Evolutionary conservation across 768 basidiomycete species (phyloP).

Genomic region (Auriscalpium microsporum): DNA sequence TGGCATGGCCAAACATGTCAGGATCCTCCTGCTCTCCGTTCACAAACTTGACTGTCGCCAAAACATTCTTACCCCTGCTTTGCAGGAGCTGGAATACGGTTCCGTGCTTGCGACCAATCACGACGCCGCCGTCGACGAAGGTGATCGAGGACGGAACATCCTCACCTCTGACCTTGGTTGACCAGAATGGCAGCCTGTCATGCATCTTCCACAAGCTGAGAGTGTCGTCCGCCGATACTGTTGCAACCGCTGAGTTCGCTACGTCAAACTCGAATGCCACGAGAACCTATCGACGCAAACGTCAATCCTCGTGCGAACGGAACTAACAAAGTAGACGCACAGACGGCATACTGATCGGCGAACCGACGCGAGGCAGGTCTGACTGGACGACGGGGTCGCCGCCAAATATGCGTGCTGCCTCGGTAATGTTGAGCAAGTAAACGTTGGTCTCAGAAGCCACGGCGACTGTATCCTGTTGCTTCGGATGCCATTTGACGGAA

Average conservation of each 20-base stretch:
- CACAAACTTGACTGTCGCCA: conserved; percentile 75
- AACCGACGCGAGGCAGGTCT: conserved; percentile 61
- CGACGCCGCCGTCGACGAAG: conserved; percentile 79
- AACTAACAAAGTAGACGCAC: conserved; percentile 17
- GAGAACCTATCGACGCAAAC: conserved; percentile 41
- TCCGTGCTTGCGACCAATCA: conserved; percentile 77
- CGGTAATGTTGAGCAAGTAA: conserved; percentile 65
- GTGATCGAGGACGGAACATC: conserved; percentile 77
- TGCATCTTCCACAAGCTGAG: conserved; percentile 77
- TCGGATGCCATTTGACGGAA: conserved; percentile 85
- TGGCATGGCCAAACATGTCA: conserved; percentile 85
- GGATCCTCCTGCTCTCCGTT: conserved; percentile 61
- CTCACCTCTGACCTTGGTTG: conserved; percentile 69
- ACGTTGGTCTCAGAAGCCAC: conserved; percentile 75
- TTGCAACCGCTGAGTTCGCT: conserved; percentile 65
- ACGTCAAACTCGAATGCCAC: conserved; percentile 84
- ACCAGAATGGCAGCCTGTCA: conserved; percentile 67
- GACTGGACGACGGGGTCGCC: conserved; percentile 61
- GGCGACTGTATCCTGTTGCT: conserved; percentile 69
- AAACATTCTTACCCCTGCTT: conserved; percentile 59
- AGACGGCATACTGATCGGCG: conserved; percentile 60
- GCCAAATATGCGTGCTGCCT: conserved; percentile 49
- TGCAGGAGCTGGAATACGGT: conserved; percentile 79
- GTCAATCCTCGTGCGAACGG: no score
- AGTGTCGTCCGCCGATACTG: conserved; percentile 76